Evolutionary conservation across 1,284 basidiomycete species (phyloP), one percentile per base, ranked within the genome.

Genomic region (Neotropicomus parvogracilis): DNA sequence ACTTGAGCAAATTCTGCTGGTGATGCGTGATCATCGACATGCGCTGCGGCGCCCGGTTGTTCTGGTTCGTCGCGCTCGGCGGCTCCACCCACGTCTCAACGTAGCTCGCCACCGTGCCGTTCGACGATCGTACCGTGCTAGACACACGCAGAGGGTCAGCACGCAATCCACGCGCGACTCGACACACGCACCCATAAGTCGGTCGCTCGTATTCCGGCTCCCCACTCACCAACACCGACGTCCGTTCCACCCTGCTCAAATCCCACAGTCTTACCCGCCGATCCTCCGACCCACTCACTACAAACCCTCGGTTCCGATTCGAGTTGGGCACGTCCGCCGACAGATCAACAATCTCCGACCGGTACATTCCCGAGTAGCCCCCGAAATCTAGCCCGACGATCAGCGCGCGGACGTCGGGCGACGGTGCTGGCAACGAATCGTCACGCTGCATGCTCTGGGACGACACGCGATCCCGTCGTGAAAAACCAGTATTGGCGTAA

Each of bases 201-300:
- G 88, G 83, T 54, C 75, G 76, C 36, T 91, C 88, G 37, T 71
- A 65, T 45, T 88, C 88, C 5, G 72, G 67, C 51, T 91, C 88
- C 2, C 77, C 65, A 2, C 88, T 85, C 60, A 83, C 88, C 46
- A 93, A 69, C 24, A 91, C 74, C 0, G 75, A 70, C n/a, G 88
- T 89, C 20, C 79, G 74, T 52, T 92, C 89, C 20, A 83, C 66
- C 54, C 74, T 79, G 11, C 72, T 77, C 40, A 95, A 68, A 65
- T 95, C 91, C 91, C 90, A 94, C 52, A 91, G 75, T 9, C 88
- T 78, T 38, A 95, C 73, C 58, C 80, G 83, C 33, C 83, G 78
- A 63, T 95, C 92, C 54, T 91, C 87, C 0, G 90, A 93, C 0
- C 84, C 91, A 34, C 78, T 88, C 32, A 94, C 70, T 67, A 92